Base-by-base conservation (phyloP, 2,329 filamentous ascomycete genomes). In the Dactylellina cionopaga region DNA sequence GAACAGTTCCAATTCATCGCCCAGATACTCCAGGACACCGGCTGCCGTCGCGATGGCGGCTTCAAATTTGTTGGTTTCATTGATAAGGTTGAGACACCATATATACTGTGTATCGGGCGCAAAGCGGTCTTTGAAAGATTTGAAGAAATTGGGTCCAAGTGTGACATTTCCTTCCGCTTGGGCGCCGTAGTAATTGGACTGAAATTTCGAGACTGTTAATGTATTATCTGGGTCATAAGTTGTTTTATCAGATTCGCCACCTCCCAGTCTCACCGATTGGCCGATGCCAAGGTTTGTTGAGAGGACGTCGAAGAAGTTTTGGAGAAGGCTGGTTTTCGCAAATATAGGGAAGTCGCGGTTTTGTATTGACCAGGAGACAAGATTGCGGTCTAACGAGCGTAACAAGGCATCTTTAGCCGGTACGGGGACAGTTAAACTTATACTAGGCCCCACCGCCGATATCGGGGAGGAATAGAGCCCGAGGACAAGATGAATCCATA, bases 361-460 rank as follows among this genome's bases (percentile, higher is more conserved):
- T 19, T 69, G 64, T 13, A 69, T 69, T 1, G 64, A 69, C 64
- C 64, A 69, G 1, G 64, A 69, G 5, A 69, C 64, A 13, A 69
- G 55, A 19, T 69, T 69, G 24, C 46, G 46, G 19, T 69, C 64
- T 2, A 69, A 24, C 6, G 64, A 60, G 44, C 64, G 54, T 3
- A 69, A 27, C 5, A 15, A 13, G 19, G 64, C 27, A 19, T 60
- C 46, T 46, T 35, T 52, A n/a, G 64, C 64, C 1, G 64, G 64
- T 13, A 69, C 54, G 5, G 54, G 19, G 15, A 69, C 54, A n/a
- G 17, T 44, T n/a, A 69, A 43, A 22, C 39, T 35, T n/a, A 69
- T 43, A n/a, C 1, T 59, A 9, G 15, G n/a, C n/a, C 33, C 27
- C 19, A 47, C 27, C 1, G 64, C 44, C 1, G 37, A 31, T 3